Conservation (phyloP, 2,329 filamentous ascomycete species). For the Trichoderma sp. region DNA sequence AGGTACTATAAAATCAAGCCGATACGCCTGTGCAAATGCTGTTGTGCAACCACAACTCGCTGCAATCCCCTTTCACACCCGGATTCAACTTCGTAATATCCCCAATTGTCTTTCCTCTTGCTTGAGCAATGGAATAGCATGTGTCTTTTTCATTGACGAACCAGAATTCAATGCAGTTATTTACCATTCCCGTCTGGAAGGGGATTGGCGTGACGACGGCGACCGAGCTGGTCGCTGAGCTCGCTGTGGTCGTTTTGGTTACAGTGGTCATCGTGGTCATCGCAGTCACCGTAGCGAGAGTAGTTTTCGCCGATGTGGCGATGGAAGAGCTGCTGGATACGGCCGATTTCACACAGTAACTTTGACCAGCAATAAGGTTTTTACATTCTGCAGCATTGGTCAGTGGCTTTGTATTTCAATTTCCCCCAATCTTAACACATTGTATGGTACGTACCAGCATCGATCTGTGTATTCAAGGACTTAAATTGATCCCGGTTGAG, state of each 20-base stretch:
- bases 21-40: background rate
- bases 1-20: background rate
- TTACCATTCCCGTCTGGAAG: background rate
- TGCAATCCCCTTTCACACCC: background rate
- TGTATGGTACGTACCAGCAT: background rate
- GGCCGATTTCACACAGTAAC: too few relatives aligned
- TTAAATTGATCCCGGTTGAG: too few relatives aligned
- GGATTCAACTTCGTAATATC: background rate
- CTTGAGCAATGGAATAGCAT: background rate
- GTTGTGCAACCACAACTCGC: background rate
- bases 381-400: background rate
- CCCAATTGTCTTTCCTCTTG: background rate
- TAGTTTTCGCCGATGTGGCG: background rate
- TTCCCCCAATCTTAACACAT: background rate
- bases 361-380: background rate
- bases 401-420: background rate
- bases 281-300: background rate
- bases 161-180: background rate
- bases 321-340: background rate
- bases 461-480: too few relatives aligned
- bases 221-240: background rate
- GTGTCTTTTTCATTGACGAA: background rate
- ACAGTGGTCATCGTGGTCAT: background rate
- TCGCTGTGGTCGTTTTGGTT: background rate
- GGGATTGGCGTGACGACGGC: background rate